Base-by-base conservation (phyloP, 352 stramenopile species). In the Phytophthora hybrid region DNA sequence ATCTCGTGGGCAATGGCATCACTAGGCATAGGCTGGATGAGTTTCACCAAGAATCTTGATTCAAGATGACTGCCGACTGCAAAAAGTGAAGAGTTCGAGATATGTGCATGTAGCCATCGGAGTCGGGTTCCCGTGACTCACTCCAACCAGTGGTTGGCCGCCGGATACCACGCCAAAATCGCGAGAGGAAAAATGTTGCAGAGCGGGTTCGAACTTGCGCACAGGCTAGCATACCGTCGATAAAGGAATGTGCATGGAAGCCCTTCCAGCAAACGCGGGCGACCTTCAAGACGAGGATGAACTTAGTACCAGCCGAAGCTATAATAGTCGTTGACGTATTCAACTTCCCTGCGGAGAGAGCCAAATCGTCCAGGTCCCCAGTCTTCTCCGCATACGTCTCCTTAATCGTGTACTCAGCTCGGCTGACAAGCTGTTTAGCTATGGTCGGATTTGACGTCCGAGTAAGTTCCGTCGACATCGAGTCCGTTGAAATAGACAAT, bases 241-340 rank as follows among this genome's bases (percentile, higher is more conserved):
- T 70, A 19, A 96, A 81, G 23, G 84, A 89, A 49, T 90, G 69
- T 11, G 86, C 88, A 23, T 65, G 44, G 53, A 16, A 90, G 55
- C 16, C 69, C 82, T 13, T 63, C 69, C 2, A 96, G 77, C 13
- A 96, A 62, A 13, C 90, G 80, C 29, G 88, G 89, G 16, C 90
- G 81, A 0, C 90, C 89, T 61, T 88, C 73, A 94, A 71, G 8
- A 94, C 77, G 4, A 95, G 47, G 32, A 95, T 77, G 21, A 97
- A 67, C 41, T 91, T 91, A 5, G 85, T 88, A 18, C 19, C 19
- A 5, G 49, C 13, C 19, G 49, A 55, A 5, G 49, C 49, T 7
- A 55, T 18, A 3, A 14, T 16, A n/a, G n/a, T 32, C 79, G n/a
- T 78, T 81, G 8, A 95, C 79, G 59, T 94, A 95, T 57, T 83